Conservation (phyloP, 768 basidiomycete genomes). For the Lanmaoa rubissima region DNA sequence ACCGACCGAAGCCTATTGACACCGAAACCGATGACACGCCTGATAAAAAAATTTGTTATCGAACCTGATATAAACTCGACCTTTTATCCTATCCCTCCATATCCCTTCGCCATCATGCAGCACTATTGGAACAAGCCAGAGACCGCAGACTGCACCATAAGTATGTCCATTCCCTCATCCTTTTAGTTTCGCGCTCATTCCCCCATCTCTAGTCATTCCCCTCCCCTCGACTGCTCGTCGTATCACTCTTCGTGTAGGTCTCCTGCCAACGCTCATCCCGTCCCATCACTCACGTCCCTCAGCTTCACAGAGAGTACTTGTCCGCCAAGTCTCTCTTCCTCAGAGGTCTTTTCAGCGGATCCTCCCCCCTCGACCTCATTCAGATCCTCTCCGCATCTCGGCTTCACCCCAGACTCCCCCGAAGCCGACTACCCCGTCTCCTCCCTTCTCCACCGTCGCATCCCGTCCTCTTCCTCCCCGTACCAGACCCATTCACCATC, state of each 20-base stretch:
- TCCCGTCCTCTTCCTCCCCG: slow-evolving; percentile 69
- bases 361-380: slow-evolving; percentile 59
- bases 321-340: slow-evolving; percentile 79
- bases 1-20: too few species aligned
- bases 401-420: slow-evolving; percentile 35
- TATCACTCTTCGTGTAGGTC: slow-evolving; percentile 59
- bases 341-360: slow-evolving; percentile 66
- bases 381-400: slow-evolving; percentile 31
- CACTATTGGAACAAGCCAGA: slow-evolving; percentile 75
- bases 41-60: too few species aligned
- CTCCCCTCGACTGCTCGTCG: slow-evolving; percentile 31
- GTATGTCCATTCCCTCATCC: slow-evolving; percentile 37
- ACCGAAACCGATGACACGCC: too few species aligned
- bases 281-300: slow-evolving; percentile 9
- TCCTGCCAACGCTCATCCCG: neutral
- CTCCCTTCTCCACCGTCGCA: slow-evolving; percentile 61
- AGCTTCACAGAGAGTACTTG: slow-evolving; percentile 83
- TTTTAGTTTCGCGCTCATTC: neutral
- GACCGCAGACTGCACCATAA: slow-evolving; percentile 76
- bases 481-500: slow-evolving; percentile 72
- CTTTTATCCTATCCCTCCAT: too few species aligned
- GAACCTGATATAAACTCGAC: too few species aligned
- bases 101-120: too few species aligned
- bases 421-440: slow-evolving; percentile 58
- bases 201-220: slow-evolving; percentile 41